Base-by-base conservation (phyloP, 805 yeast species). In the Yamadazyma scolyti region DNA sequence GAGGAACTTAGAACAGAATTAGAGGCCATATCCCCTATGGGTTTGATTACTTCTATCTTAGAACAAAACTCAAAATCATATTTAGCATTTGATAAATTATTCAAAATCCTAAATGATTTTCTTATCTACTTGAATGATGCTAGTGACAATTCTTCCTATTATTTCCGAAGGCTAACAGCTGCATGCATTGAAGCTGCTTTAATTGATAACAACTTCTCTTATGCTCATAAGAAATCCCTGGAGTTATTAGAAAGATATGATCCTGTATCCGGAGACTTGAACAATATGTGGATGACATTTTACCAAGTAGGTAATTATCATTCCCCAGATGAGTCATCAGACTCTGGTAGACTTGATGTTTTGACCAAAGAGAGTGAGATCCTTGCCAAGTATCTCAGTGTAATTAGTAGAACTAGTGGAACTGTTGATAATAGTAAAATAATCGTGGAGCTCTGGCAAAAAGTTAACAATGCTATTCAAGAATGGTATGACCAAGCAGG, bases 151-250 rank as follows among this genome's bases (percentile, higher is more conserved):
- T 40, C 39, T 25, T 36, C 38, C 6, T 43, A 47, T 23, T 51
- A 48, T 28, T 55, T 66, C 22, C 50, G 56, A 11, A 48, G 49
- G 30, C 38, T 73, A 5, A 51, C 64, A 33, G 56, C 67, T 10
- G 65, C 74, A 23, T 80, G 85, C 44, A 75, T 86, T 14, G 86
- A 83, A 42, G 68, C 80, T 26, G 75, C 94, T 0, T 60, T 83
- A 16, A 75, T 70, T 1, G 75, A 80, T 28, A 59, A 65, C 37
- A 81, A 84, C 50, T 83, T 84, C 43, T 50, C 53, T 2, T 75
- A 63, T 40, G 88, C 94, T 0, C 68, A 65, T 39, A 54, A 56
- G 3, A 57, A 63, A 25, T 50, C 73, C 1, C 43, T 44, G n/a
- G 61, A 54, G 13, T 50, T 75, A 23, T 46, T 75, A 7, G 57